Evolutionary conservation across 371 early-diverging fungal species (phyloP), one percentile per base, ranked within the genome.

Genomic region (Mucor sp.): DNA sequence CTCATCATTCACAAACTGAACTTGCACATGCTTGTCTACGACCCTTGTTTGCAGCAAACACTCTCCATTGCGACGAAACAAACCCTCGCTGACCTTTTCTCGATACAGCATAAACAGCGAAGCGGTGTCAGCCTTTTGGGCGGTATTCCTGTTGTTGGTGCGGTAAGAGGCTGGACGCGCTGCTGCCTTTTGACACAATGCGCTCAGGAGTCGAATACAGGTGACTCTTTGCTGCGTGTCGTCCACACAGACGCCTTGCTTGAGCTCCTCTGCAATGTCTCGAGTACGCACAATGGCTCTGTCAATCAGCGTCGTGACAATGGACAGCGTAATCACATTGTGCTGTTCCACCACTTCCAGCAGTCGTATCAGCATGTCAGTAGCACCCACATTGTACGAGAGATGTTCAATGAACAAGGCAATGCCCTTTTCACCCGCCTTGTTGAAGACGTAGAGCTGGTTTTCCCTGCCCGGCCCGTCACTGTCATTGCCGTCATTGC

Each of bases 361-460:
- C 9, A 79, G 47, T 19, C 55, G 48, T 12, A 70, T 62, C 66
- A 79, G 48, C 70, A 79, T 70, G 21, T 70, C 68, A 6, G 74
- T 66, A 1, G 76, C 74, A 30, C 79, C 79, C 0, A 79, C 56
- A 17, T 65, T 70, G 55, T 68, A 72, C 4, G 67, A 50, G 17
- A 79, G 32, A 68, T 79, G 79, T 0, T 59, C 44, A 5, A 72
- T 66, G 56, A 76, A 76, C 6, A 76, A n/a, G 3, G 72, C 63
- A 4, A 76, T 68, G 0, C 79, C 79, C 0, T 44, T 25, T 30
- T 76, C 74, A 4, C 74, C 74, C 3, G 73, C 70, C 0, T 70
- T 48, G 0, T 71, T 50, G 3, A 72, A 33, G 1, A 76, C 64
- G 30, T 76, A 70, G 4, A 39, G 32, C 35, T 74, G 76, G 28